These are phyloP conservation scores for Yamadazyma diospyri DNA, from an alignment of 1,139 yeast genomes.

Conservation along the genomic window DNA sequence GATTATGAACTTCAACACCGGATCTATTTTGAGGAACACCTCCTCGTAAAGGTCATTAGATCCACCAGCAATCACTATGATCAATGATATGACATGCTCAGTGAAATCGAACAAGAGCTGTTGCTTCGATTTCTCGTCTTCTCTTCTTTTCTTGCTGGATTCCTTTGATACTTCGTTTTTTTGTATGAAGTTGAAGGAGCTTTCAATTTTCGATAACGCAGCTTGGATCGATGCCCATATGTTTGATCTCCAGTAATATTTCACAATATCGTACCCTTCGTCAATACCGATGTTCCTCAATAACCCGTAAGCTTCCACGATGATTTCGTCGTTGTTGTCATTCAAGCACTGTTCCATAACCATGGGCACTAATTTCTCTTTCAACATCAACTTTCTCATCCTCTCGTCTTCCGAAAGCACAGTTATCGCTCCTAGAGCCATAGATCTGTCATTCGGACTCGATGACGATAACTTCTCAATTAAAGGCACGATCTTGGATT, in stretches of 20 bases:
- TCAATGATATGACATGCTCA: constrained; percentile 70
- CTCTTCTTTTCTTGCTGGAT: constrained; percentile 14
- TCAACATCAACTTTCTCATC: constrained; percentile 60
- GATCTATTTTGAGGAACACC: constrained; percentile 43
- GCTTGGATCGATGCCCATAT: constrained; percentile 60
- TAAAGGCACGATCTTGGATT: constrained; percentile 63
- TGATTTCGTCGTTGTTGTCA: constrained; percentile 70
- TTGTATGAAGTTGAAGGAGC: constrained; percentile 44
- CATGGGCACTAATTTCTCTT: constrained; percentile 64
- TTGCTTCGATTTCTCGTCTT: constrained; percentile 38
- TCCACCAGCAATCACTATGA: constrained; percentile 64
- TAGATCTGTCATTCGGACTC: constrained; percentile 67
- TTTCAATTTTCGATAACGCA: constrained; percentile 47
- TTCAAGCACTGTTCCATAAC: constrained; percentile 62
- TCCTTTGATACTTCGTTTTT: constrained; percentile 19
- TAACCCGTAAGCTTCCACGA: constrained; percentile 77
- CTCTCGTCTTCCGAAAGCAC: constrained; percentile 66
- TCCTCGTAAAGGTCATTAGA: constrained; percentile 58
- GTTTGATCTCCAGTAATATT: constrained; percentile 72
- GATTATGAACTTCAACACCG: constrained; percentile 38
- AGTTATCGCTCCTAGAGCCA: constrained; percentile 74
- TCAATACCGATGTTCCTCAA: constrained; percentile 76
- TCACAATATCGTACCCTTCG: constrained; percentile 84
- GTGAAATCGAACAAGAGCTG: constrained; percentile 59
- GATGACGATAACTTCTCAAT: constrained; percentile 60